Evolutionary conservation across 805 yeast genomes (phyloP).

Genomic region (Kluyveromyces wickerhamii): DNA sequence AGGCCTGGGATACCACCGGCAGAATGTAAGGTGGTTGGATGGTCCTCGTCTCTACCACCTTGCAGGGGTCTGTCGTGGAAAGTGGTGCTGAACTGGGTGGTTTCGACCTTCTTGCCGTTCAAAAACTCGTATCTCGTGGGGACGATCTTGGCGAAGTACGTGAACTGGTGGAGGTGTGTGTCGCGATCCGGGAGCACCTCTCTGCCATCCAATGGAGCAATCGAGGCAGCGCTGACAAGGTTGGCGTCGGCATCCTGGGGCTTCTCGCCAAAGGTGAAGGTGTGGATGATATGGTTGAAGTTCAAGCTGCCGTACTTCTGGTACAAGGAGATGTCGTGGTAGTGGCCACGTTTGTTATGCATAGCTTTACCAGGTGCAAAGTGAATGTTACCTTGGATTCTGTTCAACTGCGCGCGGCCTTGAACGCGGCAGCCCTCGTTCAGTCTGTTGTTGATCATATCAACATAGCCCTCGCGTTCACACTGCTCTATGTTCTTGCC

Average conservation of each 20-base stretch:
- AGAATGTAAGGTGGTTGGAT: conserved; percentile 74
- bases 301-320: conserved; percentile 51
- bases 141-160: conserved; percentile 84
- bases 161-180: conserved; percentile 53
- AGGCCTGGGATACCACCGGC: conserved; percentile 90
- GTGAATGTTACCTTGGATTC: conserved; percentile 86
- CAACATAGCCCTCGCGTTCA: conserved; percentile 79
- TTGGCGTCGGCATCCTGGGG: conserved; percentile 32
- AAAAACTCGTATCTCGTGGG: conserved; percentile 77
- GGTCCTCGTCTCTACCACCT: conserved; percentile 90
- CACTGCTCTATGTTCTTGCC: conserved; percentile 86
- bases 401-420: conserved; percentile 72
- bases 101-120: conserved; percentile 35
- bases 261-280: conserved; percentile 66
- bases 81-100: conserved; percentile 87
- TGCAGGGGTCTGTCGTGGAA: conserved; percentile 74
- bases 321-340: conserved; percentile 79
- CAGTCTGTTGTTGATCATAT: conserved; percentile 47
- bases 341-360: conserved; percentile 51
- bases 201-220: conserved; percentile 54
- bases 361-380: conserved; percentile 91
- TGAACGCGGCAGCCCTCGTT: conserved; percentile 82
- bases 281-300: conserved; percentile 71
- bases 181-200: conserved; percentile 27
- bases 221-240: conserved; percentile 38